Conservation (phyloP, 139 green algal species). For the Choricystis sp. region DNA sequence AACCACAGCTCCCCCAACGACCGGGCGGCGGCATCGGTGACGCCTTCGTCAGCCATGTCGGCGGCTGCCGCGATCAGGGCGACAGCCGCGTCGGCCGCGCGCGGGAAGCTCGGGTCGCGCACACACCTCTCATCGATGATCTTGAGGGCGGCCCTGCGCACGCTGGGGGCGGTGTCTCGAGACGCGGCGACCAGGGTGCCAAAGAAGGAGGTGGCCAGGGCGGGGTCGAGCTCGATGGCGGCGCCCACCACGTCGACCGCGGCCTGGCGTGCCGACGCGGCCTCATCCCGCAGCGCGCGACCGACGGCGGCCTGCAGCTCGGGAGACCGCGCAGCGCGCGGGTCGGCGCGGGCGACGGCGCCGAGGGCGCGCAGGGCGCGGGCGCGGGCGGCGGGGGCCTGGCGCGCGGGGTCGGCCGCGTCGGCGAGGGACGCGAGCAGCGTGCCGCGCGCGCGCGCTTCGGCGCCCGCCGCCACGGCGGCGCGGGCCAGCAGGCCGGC, state of each 20-base stretch:
- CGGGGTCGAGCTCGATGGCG: conserved; percentile 30
- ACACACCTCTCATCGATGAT: conserved; percentile 69
- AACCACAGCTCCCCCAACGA: conserved; percentile 43
- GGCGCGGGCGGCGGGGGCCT: conserved; percentile 20
- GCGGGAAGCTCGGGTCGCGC: conserved; percentile 19
- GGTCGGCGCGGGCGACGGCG: conserved; percentile 38
- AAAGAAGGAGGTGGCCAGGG: conserved; percentile 56
- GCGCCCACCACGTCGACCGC: conserved; percentile 63
- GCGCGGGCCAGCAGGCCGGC: conserved; percentile 12
- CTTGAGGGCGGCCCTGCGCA: conserved; percentile 64
- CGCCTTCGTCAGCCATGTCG: conserved; percentile 31
- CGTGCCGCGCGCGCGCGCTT: conserved; percentile 13
- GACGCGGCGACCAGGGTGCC: conserved; percentile 32
- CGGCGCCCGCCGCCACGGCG: conserved; percentile 14
- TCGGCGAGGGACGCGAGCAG: conserved; percentile 43
- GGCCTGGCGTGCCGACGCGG: conserved; percentile 67
- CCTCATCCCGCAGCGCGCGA: conserved; percentile 49
- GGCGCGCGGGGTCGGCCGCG: conserved; percentile 6
- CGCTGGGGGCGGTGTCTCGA: conserved; percentile 47
- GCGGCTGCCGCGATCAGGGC: conserved; percentile 28
- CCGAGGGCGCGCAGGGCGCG: conserved; percentile 51
- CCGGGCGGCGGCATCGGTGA: conserved; percentile 35
- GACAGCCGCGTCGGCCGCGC: conserved; percentile 32
- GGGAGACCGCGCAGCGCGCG: conserved; percentile 27
- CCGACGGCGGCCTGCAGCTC: conserved; percentile 38